Evolutionary conservation across 2,329 filamentous ascomycete species (phyloP), one percentile per base, ranked within the genome.

Genomic region (Tolypocladium tundrense): DNA sequence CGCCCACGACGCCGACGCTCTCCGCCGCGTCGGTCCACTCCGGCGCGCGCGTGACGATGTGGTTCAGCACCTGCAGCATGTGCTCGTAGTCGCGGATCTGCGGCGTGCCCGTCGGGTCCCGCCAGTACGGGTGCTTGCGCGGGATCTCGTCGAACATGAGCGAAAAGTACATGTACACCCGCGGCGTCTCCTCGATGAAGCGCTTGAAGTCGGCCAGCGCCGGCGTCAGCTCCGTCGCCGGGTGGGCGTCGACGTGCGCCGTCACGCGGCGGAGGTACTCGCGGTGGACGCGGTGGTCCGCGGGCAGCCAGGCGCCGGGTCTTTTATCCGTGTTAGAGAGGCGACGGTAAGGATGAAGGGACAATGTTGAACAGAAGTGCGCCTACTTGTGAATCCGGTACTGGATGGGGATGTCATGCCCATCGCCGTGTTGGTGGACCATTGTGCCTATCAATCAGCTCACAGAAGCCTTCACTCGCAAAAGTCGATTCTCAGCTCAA

Each of bases 121-220:
- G 75, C 59, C 70, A 67, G 70, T 90, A 90, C 0, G 81, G 81
- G 21, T 77, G 72, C 68, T 83, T 84, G 39, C 68, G 67, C 0
- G 87, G 86, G 24, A 89, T 75, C 70, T 90, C 83, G 37, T 81
- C 75, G 70, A 87, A 90, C 87, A 90, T 90, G 61, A 79, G 75
- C 31, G 75, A 74, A 66, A 88, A 83, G 68, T 85, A 82, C 78
- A 89, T 85, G 73, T 83, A 86, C 33, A 90, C 73, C 27, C 84
- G 79, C 1, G 85, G 73, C 61, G 84, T 84, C 35, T 69, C 69
- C 68, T 90, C 86, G 61, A 90, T 89, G 31, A 89, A 72, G 1
- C 80, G 69, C 65, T 84, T 77, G 73, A 90, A 88, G 61, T 88
- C 86, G 60, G 79, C 64, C 0, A 90, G 70, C 0, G 84, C 84